Conservation (phyloP, 139 green algal species). For the Desmodesmus armatus region DNA sequence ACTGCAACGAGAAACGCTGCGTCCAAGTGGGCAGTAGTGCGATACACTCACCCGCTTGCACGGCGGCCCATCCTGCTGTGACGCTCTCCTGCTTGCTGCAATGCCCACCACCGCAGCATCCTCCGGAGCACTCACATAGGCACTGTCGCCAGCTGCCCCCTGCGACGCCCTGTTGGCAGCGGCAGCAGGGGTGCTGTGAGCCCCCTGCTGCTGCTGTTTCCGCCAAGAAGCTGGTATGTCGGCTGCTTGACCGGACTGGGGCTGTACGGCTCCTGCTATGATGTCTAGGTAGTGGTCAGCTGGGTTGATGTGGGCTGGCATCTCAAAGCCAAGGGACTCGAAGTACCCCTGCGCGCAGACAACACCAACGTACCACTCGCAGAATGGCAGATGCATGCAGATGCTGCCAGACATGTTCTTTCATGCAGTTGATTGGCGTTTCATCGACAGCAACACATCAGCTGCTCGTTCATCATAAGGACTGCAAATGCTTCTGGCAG, state of each 20-base stretch:
- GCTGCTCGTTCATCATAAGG: not conserved
- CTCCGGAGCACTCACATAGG: too few species aligned
- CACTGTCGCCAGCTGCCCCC: too few species aligned
- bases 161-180: too few species aligned
- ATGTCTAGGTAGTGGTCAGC: constrained; percentile 78
- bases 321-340: constrained; percentile 61
- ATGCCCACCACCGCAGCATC: too few species aligned
- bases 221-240: not conserved
- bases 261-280: constrained; percentile 51
- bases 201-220: not conserved
- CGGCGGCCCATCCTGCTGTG: too few species aligned
- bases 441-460: not conserved
- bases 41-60: too few species aligned
- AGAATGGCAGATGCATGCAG: not conserved
- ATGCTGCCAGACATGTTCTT: not conserved
- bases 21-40: too few species aligned
- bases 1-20: too few species aligned
- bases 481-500: not conserved
- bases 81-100: not conserved
- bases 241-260: not conserved
- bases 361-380: not conserved
- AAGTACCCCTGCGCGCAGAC: constrained; percentile 58
- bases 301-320: constrained; percentile 76
- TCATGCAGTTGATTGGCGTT: not conserved
- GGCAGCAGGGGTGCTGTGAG: too few species aligned